Evolutionary conservation across 2,329 filamentous ascomycete genomes (phyloP), one percentile per base, ranked within the genome.

Genomic region (Cytospora paraplurivora): DNA sequence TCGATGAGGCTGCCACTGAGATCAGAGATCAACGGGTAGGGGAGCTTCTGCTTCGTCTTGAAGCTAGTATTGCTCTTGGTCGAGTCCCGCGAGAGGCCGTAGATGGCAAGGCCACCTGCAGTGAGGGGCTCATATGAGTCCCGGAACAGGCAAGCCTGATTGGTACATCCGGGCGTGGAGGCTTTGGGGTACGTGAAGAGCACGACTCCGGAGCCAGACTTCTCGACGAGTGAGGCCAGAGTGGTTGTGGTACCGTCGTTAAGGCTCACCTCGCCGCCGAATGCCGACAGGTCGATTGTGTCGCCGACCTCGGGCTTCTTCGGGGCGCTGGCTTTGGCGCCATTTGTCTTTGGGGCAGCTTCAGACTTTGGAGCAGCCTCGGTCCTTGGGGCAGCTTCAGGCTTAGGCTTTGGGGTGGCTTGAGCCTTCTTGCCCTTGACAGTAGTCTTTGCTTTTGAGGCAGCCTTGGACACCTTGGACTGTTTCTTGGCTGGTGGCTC

Each of bases 181-280:
- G 95, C 95, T 79, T 91, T 96, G 64, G 95, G 95, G 74, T 98
- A 98, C 37, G 93, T 97, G 76, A 99, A 97, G 35, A 98, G 80
- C 38, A 97, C 92, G 51, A 98, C 90, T 33, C 94, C 95, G 41
- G 85, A 82, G 78, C 91, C 88, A 83, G 93, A 96, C 73, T 90
- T 85, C 58, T 92, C 89, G 56, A 97, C 84, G 32, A 99, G 86
- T 70, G 87, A 82, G 78, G 92, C 89, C 64, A 99, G 80, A 1
- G 87, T 92, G 7, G 90, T 93, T 78, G 89, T 91, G 60, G 83
- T 80, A 71, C 93, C 93, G 68, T 96, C 92, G 69, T 98, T 88
- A 67, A 89, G 95, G 81, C 95, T 87, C 67, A 99, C 79, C 73
- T 95, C 88, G 67, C 85, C 86, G 68, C 86, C 86, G 71, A 89